Evolutionary conservation across 192 early-diverging fungal species (phyloP).

Genomic region (Powellomyces hirtus): DNA sequence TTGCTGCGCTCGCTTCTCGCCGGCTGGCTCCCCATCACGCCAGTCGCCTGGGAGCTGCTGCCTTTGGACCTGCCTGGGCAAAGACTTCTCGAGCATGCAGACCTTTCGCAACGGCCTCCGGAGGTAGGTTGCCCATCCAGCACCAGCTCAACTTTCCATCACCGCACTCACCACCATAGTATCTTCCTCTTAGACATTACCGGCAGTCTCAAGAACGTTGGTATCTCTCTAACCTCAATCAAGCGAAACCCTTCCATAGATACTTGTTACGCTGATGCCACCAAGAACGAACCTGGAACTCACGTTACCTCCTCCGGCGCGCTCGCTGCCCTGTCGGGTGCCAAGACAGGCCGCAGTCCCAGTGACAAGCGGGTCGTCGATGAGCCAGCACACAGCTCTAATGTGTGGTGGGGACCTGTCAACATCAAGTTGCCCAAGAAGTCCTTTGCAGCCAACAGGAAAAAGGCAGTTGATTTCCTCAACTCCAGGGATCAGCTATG

Average conservation of each 20-base stretch:
- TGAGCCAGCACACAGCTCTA: conserved; percentile 65
- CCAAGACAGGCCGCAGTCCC: conserved; percentile 81
- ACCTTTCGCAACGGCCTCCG: neutral
- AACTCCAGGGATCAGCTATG: conserved; percentile 64
- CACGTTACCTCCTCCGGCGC: conserved; percentile 82
- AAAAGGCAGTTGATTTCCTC: conserved; percentile 84
- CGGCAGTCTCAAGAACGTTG: conserved; percentile 8
- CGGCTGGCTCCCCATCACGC: neutral
- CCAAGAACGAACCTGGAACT: conserved; percentile 72
- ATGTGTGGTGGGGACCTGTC: conserved; percentile 88
- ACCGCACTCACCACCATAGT: neutral
- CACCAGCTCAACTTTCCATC: neutral
- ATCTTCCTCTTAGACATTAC: conserved; percentile 9
- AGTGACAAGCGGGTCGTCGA: conserved; percentile 91
- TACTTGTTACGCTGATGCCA: conserved; percentile 69
- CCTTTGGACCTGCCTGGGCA: neutral
- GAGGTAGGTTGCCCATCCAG: neutral
- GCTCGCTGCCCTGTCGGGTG: conserved; percentile 76
- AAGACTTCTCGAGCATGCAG: neutral
- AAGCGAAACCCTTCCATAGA: conserved; percentile 32
- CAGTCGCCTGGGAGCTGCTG: neutral
- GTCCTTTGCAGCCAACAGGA: conserved; percentile 72
- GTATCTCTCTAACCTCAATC: conserved; percentile 16
- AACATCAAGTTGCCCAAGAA: conserved; percentile 58
- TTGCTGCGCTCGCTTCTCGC: neutral